Conservation (phyloP, 495 filamentous ascomycete genomes). For the Aspergillus cavernicola region DNA sequence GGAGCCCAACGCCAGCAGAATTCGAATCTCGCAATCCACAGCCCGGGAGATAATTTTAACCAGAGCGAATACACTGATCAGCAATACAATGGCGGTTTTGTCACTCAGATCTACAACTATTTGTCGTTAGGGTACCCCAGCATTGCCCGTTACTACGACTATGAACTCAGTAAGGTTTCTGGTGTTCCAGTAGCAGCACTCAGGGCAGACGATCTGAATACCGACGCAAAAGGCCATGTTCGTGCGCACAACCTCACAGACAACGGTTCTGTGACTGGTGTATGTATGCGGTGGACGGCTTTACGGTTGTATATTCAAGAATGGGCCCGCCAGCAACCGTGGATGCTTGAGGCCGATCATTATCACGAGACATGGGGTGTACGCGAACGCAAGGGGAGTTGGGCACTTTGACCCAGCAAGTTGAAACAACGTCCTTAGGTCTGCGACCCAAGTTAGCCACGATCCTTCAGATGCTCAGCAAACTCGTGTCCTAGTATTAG, state of each 20-base stretch:
- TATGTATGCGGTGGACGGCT: conserved; percentile 73
- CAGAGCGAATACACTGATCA: conserved; percentile 51
- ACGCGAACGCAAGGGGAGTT: conserved; percentile 71
- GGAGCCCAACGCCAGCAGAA: not conserved
- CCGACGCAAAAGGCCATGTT: conserved; percentile 64
- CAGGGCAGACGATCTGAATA: conserved; percentile 64
- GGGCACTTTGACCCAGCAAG: conserved; percentile 61
- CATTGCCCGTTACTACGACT: conserved; percentile 74
- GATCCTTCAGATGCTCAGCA: no score
- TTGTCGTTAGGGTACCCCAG: conserved; percentile 86
- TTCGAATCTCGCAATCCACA: not conserved
- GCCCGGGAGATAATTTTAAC: conserved; percentile 43
- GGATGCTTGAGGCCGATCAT: conserved; percentile 51
- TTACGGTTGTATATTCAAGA: conserved; percentile 76
- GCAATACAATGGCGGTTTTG: conserved; percentile 78
- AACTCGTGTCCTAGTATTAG: no score
- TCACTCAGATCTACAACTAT: conserved; percentile 96
- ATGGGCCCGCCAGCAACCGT: conserved; percentile 78
- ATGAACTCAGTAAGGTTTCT: conserved; percentile 76
- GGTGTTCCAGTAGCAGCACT: conserved; percentile 61
- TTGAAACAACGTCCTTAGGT: not conserved
- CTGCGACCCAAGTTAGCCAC: no score
- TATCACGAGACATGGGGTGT: conserved; percentile 64
- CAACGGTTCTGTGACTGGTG: conserved; percentile 35
- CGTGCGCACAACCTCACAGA: conserved; percentile 44